phyloP scores from a whole-genome alignment of 768 basidiomycete species.

The Nevesoporus exiguus region DNA sequence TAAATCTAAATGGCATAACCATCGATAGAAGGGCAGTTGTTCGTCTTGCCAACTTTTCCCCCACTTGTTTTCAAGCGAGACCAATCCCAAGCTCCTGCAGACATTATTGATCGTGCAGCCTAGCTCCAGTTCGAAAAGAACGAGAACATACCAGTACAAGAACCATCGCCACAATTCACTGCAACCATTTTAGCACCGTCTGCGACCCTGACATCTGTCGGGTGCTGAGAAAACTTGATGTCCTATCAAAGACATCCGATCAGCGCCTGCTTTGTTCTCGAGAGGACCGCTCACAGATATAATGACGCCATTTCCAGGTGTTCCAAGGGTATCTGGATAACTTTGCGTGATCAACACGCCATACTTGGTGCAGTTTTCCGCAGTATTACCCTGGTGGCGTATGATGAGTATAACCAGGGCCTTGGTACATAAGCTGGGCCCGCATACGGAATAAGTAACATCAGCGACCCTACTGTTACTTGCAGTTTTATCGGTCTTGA shows the following conservation, averaged over 20 bases:
- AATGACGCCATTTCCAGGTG: slow-evolving; percentile 52
- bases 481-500: too few relatives aligned
- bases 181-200: slow-evolving; percentile 44
- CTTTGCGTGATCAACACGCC: slow-evolving; percentile 65
- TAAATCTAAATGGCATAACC: slow-evolving; percentile 30
- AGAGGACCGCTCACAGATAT: slow-evolving; percentile 44
- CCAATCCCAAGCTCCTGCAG: too few relatives aligned
- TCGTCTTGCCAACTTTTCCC: slow-evolving; percentile 36
- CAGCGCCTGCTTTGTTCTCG: neutral
- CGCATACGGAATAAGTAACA: too few relatives aligned
- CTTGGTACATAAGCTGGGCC: too few relatives aligned
- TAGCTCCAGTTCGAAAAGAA: too few relatives aligned
- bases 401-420: too few relatives aligned
- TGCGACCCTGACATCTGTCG: slow-evolving; percentile 40
- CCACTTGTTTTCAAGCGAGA: slow-evolving; percentile 60
- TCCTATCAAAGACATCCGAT: slow-evolving; percentile 29
- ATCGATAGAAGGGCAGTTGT: slow-evolving; percentile 31
- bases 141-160: slow-evolving; percentile 43
- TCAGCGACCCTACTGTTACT: too few relatives aligned
- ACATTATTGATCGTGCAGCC: too few relatives aligned
- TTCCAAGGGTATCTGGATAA: slow-evolving; percentile 43
- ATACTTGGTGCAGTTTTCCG: slow-evolving; percentile 39
- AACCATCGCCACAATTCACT: slow-evolving; percentile 52
- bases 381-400: too few relatives aligned
- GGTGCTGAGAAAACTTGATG: slow-evolving; percentile 44